These are phyloP conservation scores for Lablab purpureus DNA, from an alignment of 306 rosid genomes.

Conservation along the genomic window DNA sequence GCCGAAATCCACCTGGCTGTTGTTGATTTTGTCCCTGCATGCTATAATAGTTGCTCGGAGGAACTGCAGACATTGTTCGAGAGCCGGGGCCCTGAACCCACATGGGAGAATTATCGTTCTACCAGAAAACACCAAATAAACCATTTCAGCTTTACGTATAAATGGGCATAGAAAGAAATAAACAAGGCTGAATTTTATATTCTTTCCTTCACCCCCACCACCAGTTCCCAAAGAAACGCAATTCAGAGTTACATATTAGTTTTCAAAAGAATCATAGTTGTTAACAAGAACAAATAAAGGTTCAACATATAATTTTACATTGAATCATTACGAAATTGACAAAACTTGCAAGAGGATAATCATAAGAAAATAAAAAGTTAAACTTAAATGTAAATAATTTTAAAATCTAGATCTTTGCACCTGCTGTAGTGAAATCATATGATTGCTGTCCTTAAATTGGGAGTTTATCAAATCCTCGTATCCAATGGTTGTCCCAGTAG, in stretches of 20 bases:
- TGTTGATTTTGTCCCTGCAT: slow-evolving; percentile 92
- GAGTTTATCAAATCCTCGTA: slow-evolving; percentile 76
- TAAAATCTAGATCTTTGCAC: slow-evolving; percentile 43
- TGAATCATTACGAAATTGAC: neutral
- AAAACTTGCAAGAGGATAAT: neutral
- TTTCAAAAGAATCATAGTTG: neutral
- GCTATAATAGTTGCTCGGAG: slow-evolving; percentile 73
- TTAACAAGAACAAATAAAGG: neutral
- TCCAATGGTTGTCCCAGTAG: slow-evolving; percentile 73
- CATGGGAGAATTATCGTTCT: slow-evolving; percentile 88
- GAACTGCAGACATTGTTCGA: slow-evolving; percentile 83
- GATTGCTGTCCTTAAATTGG: slow-evolving; percentile 80
- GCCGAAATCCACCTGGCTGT: slow-evolving; percentile 74
- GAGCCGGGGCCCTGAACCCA: slow-evolving; percentile 95
- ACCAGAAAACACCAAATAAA: slow-evolving; percentile 13
- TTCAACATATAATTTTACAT: neutral
- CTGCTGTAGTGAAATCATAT: slow-evolving; percentile 86
- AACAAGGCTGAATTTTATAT: neutral
- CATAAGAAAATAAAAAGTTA: neutral
- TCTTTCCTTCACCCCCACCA: neutral
- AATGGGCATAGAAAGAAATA: neutral
- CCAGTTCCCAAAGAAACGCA: neutral
- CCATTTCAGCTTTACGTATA: slow-evolving; percentile 19
- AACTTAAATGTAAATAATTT: neutral
- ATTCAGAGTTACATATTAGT: neutral